Evolutionary conservation across 495 filamentous ascomycete species (phyloP).

Genomic region (Venustampulla echinocandica): DNA sequence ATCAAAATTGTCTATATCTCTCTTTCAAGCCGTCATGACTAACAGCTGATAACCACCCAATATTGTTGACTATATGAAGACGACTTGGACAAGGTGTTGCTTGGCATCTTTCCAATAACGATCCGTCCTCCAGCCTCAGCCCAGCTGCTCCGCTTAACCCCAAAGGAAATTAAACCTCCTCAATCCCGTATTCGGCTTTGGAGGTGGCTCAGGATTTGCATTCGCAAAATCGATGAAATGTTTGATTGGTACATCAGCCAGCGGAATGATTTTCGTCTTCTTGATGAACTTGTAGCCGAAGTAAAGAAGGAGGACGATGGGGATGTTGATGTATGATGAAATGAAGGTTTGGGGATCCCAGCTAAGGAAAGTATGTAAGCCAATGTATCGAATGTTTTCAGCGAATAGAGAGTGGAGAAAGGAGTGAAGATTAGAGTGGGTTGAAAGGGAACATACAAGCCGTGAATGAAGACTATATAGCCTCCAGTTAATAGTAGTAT

Average conservation of each 20-base stretch:
- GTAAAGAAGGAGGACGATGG: constrained; percentile 47
- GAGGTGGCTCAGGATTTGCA: constrained; percentile 16
- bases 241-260: constrained; percentile 16
- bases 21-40: too few species aligned
- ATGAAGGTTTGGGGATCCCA: constrained; percentile 39
- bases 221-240: constrained; percentile 20
- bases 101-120: too few species aligned
- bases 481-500: constrained; percentile 27
- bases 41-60: too few species aligned
- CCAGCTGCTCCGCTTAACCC: constrained; percentile 10
- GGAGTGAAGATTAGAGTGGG: not conserved
- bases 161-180: constrained; percentile 18
- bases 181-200: constrained; percentile 8
- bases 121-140: too few species aligned
- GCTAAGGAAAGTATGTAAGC: not conserved
- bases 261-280: constrained; percentile 25
- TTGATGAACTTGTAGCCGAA: constrained; percentile 46
- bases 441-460: constrained; percentile 4
- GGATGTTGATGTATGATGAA: constrained; percentile 53
- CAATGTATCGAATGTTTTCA: not conserved
- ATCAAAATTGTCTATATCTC: too few species aligned
- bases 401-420: not conserved
- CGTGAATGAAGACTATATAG: constrained; percentile 16
- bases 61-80: too few species aligned
- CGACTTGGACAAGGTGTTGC: too few species aligned